Evolutionary conservation across 2,329 filamentous ascomycete species (phyloP).

Genomic region (Curvularia sp.): DNA sequence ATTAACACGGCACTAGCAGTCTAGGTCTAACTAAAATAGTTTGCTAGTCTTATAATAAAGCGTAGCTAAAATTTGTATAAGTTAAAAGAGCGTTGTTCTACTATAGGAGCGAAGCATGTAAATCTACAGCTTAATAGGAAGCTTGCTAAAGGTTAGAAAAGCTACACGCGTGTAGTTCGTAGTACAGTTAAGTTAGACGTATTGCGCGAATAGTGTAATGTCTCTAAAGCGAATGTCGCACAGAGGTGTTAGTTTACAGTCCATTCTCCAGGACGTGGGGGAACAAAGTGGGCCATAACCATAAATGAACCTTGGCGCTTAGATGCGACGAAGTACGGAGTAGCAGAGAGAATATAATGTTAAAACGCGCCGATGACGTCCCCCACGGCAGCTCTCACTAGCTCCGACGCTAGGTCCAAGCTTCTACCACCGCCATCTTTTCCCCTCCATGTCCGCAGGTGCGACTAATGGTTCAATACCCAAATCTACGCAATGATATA

Average conservation of each 20-base stretch:
- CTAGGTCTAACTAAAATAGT: neutral
- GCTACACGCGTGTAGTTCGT: neutral
- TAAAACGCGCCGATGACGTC: conserved; percentile 5
- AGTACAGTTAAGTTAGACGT: neutral
- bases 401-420: conserved; percentile 21
- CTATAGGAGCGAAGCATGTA: conserved; percentile 20
- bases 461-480: neutral
- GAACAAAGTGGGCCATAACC: neutral
- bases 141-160: conserved; percentile 5
- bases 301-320: too few species aligned
- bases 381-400: neutral
- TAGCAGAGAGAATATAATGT: too few species aligned
- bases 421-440: conserved; percentile 17
- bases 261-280: neutral
- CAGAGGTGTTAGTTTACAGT: neutral
- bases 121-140: conserved; percentile 21
- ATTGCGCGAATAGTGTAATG: neutral
- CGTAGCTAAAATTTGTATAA: conserved; percentile 21
- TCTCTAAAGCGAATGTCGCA: neutral
- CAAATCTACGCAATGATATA: conserved; percentile 16
- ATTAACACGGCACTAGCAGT: neutral
- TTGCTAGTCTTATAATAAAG: conserved; percentile 9
- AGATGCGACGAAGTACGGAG: too few species aligned
- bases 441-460: conserved; percentile 10
- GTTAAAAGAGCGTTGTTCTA: conserved; percentile 20